Conservation (phyloP, 192 early-diverging fungal genomes). For the Linnemannia hyalina region DNA sequence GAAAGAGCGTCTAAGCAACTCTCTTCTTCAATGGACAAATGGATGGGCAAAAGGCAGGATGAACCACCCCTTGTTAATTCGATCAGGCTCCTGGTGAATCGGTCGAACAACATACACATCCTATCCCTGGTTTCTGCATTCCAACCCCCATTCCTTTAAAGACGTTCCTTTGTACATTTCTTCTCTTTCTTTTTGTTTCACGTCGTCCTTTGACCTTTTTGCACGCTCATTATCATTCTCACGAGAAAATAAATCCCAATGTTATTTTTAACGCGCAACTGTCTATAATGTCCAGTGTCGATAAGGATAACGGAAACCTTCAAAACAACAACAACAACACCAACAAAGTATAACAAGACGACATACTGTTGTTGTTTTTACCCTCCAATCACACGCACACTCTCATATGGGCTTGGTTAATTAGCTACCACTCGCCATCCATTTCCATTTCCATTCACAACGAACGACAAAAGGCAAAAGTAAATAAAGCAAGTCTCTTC, state of each 20-base stretch:
- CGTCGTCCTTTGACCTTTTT: neutral
- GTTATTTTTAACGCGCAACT: neutral
- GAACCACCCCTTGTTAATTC: neutral
- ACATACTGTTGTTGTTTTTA: neutral
- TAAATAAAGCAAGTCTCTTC: too few relatives aligned
- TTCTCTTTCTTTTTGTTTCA: neutral
- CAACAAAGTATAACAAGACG: neutral
- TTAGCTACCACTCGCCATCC: neutral
- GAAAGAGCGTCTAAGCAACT: conserved; percentile 54
- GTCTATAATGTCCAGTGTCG: too few relatives aligned
- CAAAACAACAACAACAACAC: neutral
- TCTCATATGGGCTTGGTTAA: neutral
- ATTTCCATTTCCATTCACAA: too few relatives aligned
- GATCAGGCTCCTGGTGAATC: conserved; percentile 1
- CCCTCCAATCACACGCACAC: neutral
- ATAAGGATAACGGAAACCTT: neutral
- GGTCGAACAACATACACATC: neutral
- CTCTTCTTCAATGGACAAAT: neutral
- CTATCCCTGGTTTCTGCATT: neutral
- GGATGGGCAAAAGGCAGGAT: neutral
- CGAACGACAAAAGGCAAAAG: too few relatives aligned
- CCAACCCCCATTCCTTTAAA: neutral
- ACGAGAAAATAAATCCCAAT: neutral
- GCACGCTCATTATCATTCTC: neutral
- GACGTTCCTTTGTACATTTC: conserved; percentile 9